Evolutionary conservation across 306 rosid genomes (phyloP), one percentile per base, ranked within the genome.

Genomic region (Quercus ilex): DNA sequence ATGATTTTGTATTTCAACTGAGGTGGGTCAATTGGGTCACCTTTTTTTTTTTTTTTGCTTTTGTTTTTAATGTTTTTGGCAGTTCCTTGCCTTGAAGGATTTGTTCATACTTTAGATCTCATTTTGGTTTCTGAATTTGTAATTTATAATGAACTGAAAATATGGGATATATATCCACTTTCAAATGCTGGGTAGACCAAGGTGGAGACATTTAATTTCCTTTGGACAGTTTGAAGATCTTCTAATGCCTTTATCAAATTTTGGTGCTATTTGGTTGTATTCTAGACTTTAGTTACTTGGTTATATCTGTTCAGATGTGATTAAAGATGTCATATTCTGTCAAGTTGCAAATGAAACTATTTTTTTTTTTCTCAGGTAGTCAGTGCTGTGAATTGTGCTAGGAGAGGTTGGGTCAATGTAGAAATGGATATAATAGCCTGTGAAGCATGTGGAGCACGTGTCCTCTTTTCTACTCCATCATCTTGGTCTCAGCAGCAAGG

Each of bases 401-500:
- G 98, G 73, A 90, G 97, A 82, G 99, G 99, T 79, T 95, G 99
- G 99, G 80, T 89, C 86, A 92, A 91, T 83, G 91, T 88, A 58
- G 99, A 90, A 64, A 74, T 84, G 78, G 99, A 95, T 75, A 93
- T 80, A 58, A 85, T 95, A 82, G 81, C 88, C 38, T 95, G 99
- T 89, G 96, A 95, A 83, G 86, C 92, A 18, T 95, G 99, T n/a
- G 88, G 92, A 35, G 88, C 97, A 6, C 97, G 96, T 0, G 85
- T 95, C 71, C 83, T 91, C 74, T 91, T 95, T 82, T 80, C 92
- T 71, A 88, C 97, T 75, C 92, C 98, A 69, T 89, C 97, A 30
- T 88, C 97, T 79, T 95, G 98, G 99, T 88, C 85, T 89, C 92
- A 89, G 77, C 94, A 90, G 76, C 98, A 95, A 82, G 96, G 99